phyloP scores from a whole-genome alignment of 1,284 basidiomycete genomes.

The Tylopilus sp. region DNA sequence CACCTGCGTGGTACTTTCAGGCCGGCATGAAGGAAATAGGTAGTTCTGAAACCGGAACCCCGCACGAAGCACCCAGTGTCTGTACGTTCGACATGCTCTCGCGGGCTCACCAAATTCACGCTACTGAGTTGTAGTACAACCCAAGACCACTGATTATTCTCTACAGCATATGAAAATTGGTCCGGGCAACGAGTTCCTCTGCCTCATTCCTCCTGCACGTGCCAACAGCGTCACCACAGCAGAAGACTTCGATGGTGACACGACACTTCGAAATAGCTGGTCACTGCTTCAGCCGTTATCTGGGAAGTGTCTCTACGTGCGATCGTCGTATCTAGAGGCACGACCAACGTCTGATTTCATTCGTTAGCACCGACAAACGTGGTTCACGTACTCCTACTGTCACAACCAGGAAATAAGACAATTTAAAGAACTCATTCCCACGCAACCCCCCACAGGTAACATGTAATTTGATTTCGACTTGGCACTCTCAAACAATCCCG shows the following conservation, averaged over 20 bases:
- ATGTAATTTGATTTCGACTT: constrained; percentile 14
- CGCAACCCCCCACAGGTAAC: constrained; percentile 63
- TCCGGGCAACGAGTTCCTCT: constrained; percentile 62
- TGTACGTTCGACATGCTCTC: constrained; percentile 27
- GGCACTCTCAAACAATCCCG: constrained; percentile 16
- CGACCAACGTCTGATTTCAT: constrained; percentile 15
- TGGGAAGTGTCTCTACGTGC: constrained; percentile 77
- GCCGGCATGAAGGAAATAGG: constrained; percentile 54
- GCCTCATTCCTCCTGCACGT: constrained; percentile 66
- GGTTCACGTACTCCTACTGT: constrained; percentile 97
- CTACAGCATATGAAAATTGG: constrained; percentile 73
- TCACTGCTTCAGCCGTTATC: constrained; percentile 71
- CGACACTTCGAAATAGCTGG: constrained; percentile 71
- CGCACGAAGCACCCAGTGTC: constrained; percentile 24
- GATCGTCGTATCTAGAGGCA: constrained; percentile 34
- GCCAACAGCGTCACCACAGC: constrained; percentile 42
- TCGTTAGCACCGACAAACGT: constrained; percentile 73
- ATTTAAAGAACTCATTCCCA: constrained; percentile 68
- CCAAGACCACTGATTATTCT: constrained; percentile 35
- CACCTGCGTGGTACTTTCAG: constrained; percentile 37
- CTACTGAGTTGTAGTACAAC: constrained; percentile 14
- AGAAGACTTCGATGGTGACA: constrained; percentile 54
- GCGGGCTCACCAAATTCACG: constrained; percentile 12
- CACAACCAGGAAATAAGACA: constrained; percentile 87
- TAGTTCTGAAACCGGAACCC: constrained; percentile 38